Base-by-base conservation (phyloP, 768 basidiomycete species). In the Gelatoporia subvermispora region DNA sequence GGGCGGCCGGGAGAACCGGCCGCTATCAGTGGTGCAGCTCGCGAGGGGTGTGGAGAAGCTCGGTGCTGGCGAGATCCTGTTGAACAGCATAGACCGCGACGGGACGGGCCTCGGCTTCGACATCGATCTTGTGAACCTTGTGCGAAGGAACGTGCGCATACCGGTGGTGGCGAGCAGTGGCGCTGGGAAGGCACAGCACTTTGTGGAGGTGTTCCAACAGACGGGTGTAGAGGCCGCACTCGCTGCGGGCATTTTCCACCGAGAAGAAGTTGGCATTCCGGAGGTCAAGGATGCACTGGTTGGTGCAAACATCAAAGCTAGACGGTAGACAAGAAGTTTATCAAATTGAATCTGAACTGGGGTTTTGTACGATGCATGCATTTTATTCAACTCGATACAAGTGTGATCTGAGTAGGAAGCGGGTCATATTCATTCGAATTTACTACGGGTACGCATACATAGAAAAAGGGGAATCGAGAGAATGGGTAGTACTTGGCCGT, bases 41-140 rank as follows among this genome's bases (percentile, higher is more conserved):
- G 91, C 88, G 16, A 73, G 81, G 49, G 96, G 95, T 11, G 92
- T 84, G n/a, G 92, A 96, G 64, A 64, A 64, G 35, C 79, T 99
- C 15, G 96, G 96, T 3, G 94, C 96, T 0, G 96, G 96, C 3
- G 96, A 99, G 68, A 82, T 98, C 53, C 68, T 99, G 36, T 72
- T 99, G 45, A 99, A 99, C 67, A 91, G 88, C 66, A 96, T 99
- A 58, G 96, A 99, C 67, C 76, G 93, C 51, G 96, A 99, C 62
- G 96, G 96, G 11, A 88, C 89, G 0, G 62, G 57, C 16, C 72
- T 78, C 16, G 95, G 96, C 4, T 99, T 96, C 64, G 96, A 99
- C 69, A 68, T 85, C 35, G 88, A 88, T 56, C 72, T 99, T 17
- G 68, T 98, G 46, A 71, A 72, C 37, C 75, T 95, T 49, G 83